Base-by-base conservation (phyloP, 805 yeast species). In the Kazachstania kunashirensis region DNA sequence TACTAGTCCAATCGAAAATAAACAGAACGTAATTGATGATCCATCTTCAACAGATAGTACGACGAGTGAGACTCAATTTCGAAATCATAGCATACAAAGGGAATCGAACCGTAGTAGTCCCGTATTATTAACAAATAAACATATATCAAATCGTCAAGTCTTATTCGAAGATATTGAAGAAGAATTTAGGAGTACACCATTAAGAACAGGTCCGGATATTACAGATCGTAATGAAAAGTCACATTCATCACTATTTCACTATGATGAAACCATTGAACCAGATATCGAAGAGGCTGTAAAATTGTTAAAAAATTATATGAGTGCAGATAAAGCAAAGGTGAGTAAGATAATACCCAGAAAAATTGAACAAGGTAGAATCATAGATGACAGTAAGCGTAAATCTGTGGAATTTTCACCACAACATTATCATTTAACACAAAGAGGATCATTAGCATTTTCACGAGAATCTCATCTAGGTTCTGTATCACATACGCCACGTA, bases 231-330 rank as follows among this genome's bases (percentile, higher is more conserved):
- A 30, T 6, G 17, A 19, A 12, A 30, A 14, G n/a, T 11, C 33
- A 12, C 24, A 24, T 10, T 31, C 39, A 14, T 26, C 45, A 2
- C 17, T 18, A 9, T 30, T 24, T 24, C 36, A 26, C 19, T 36
- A 31, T 17, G 37, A 37, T 24, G 39, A 29, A 21, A 39, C 46
- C 6, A 28, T 41, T 12, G 53, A 45, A 20, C 53, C 55, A 9
- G 43, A 44, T 24, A 44, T 54, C 15, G 57, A 50, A 23, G 50
- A 52, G 25, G 59, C 59, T 6, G 56, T 50, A 1, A 37, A 43
- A 25, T 33, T 46, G 4, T 38, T 53, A 20, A 49, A 41, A 35
- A 37, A 38, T 16, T 55, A 52, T 26, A 48, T 43, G 31, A 30
- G 33, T 2, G 18, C 24, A 1, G 23, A 26, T 3, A 33, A 31